phyloP scores from a whole-genome alignment of 202 grass and related monocot species.

The Panicum virgatum region DNA sequence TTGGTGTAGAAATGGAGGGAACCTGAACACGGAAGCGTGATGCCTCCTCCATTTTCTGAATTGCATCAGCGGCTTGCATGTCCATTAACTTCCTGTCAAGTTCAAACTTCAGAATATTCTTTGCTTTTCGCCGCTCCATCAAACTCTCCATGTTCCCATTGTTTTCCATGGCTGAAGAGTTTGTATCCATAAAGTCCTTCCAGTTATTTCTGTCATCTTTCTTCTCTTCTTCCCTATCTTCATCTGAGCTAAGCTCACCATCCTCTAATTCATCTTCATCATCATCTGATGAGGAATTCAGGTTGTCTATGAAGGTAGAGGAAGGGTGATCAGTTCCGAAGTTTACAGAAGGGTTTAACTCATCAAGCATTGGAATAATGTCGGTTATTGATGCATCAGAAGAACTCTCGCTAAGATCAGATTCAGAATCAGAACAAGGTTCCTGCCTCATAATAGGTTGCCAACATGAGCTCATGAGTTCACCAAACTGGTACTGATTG shows the following conservation, averaged over 20 bases:
- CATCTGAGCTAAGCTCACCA: constrained; percentile 33
- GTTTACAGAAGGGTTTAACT: constrained; percentile 14
- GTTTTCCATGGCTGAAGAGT: constrained; percentile 27
- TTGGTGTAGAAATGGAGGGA: constrained; percentile 51
- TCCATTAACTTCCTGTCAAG: constrained; percentile 62
- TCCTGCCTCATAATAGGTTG: constrained; percentile 41
- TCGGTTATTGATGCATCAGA: constrained; percentile 35
- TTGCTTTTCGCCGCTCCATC: constrained; percentile 44
- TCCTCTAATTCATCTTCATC: constrained; percentile 41
- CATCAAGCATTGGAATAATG: constrained; percentile 30
- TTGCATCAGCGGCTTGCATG: constrained; percentile 40
- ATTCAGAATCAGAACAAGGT: constrained; percentile 52
- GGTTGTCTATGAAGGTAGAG: constrained; percentile 8
- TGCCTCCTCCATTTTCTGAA: constrained; percentile 44
- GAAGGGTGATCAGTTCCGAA: constrained; percentile 10
- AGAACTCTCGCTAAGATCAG: constrained; percentile 20
- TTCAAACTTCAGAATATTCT: constrained; percentile 54
- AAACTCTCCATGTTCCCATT: constrained; percentile 32
- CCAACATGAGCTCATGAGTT: constrained; percentile 50
- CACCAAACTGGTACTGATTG: constrained; percentile 39
- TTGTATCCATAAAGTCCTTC: constrained; percentile 29
- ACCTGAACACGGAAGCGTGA: constrained; percentile 46
- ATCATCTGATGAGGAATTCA: constrained; percentile 41
- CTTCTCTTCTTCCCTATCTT: constrained; percentile 27
- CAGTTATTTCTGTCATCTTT: constrained; percentile 31